phyloP scores from a whole-genome alignment of 106 monocot species.

The Dactylorhiza incarnata region DNA sequence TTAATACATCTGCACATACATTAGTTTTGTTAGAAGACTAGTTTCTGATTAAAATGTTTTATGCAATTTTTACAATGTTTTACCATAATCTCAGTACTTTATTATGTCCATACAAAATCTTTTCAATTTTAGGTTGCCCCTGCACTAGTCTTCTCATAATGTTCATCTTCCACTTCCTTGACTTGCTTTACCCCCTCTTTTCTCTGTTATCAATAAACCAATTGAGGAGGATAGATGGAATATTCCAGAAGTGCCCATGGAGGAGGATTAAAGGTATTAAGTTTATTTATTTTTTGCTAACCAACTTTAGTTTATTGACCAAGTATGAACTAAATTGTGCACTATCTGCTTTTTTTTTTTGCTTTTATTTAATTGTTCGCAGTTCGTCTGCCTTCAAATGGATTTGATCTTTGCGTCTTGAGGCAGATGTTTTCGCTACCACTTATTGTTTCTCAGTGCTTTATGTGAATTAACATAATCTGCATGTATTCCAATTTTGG shows the following conservation, averaged over 20 bases:
- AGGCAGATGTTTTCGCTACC: too few species aligned
- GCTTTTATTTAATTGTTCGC: too few species aligned
- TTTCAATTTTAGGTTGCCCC: not conserved
- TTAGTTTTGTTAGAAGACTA: too few species aligned
- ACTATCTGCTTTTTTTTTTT: not conserved
- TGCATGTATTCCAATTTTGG: too few species aligned
- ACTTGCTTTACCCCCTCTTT: slow-evolving; percentile 52
- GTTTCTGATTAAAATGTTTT: not conserved
- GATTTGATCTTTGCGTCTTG: too few species aligned
- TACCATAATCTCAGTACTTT: not conserved
- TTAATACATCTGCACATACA: too few species aligned
- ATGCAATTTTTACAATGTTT: not conserved
- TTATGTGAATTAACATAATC: too few species aligned
- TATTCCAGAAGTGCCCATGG: slow-evolving; percentile 93
- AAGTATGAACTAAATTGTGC: not conserved
- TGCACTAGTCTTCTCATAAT: not conserved
- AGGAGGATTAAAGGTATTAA: slow-evolving; percentile 59
- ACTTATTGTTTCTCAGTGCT: too few species aligned
- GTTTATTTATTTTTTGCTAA: not conserved
- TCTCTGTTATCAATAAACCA: slow-evolving; percentile 65
- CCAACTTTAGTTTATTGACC: not conserved
- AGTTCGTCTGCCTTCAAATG: too few species aligned
- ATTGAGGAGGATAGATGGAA: slow-evolving; percentile 95
- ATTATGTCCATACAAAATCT: not conserved
- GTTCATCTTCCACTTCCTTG: slow-evolving; percentile 29